phyloP scores from a whole-genome alignment of 306 rosid species.

The Pueraria montana region DNA sequence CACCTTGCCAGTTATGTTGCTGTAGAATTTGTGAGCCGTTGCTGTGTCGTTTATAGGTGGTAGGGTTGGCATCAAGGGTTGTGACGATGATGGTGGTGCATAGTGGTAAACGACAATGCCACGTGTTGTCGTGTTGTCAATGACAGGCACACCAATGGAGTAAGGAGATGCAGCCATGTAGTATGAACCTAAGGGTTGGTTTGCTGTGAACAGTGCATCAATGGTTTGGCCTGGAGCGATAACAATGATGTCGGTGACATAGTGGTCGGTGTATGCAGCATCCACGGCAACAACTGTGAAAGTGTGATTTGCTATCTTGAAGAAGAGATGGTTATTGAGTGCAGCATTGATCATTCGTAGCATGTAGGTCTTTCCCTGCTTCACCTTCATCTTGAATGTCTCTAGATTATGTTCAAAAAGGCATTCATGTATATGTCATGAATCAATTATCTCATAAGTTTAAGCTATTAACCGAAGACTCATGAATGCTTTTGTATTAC shows the following conservation, averaged over 20 bases:
- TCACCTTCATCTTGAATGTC: slow-evolving; percentile 51
- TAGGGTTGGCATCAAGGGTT: slow-evolving; percentile 50
- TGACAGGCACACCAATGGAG: background rate
- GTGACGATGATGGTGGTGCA: background rate
- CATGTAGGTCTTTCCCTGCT: slow-evolving; percentile 60
- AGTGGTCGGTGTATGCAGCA: slow-evolving; percentile 59
- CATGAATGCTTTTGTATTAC: background rate
- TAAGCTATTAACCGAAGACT: background rate
- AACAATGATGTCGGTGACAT: slow-evolving; percentile 56
- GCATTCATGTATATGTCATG: too few relatives aligned
- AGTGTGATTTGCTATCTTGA: slow-evolving; percentile 65
- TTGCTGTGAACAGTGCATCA: slow-evolving; percentile 57
- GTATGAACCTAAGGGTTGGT: slow-evolving; percentile 61
- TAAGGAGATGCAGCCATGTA: slow-evolving; percentile 69
- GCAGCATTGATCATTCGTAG: slow-evolving; percentile 68
- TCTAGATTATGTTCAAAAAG: slow-evolving; percentile 16
- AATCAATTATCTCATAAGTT: too few relatives aligned
- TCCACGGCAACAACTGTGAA: slow-evolving; percentile 68
- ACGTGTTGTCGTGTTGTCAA: slow-evolving; percentile 48
- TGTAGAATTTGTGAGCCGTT: slow-evolving; percentile 58
- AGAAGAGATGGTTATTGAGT: slow-evolving; percentile 66
- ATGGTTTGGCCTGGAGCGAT: slow-evolving; percentile 60
- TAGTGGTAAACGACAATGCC: slow-evolving; percentile 56
- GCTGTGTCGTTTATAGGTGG: slow-evolving; percentile 55
- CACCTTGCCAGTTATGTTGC: slow-evolving; percentile 50